Conservation (phyloP, 2,329 filamentous ascomycete species). For the Fusarium clavum region DNA sequence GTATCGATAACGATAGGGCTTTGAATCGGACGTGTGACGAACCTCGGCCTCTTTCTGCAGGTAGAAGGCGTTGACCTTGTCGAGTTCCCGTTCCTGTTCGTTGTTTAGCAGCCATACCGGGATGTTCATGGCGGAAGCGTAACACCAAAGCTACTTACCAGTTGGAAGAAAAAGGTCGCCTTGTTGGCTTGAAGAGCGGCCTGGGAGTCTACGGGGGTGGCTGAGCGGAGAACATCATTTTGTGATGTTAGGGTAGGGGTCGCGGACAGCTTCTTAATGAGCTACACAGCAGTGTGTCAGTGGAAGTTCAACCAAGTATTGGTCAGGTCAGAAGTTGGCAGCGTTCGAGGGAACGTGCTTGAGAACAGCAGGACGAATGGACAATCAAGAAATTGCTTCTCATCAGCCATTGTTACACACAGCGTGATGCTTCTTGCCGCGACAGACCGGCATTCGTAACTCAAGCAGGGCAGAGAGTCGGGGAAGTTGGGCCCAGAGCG, state of each 20-base stretch:
- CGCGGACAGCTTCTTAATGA: slow-evolving; percentile 97
- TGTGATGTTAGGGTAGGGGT: slow-evolving; percentile 86
- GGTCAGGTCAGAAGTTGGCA: slow-evolving; percentile 29
- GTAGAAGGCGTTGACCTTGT: slow-evolving; percentile 99
- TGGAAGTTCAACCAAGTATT: slow-evolving; percentile 28
- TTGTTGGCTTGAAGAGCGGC: slow-evolving; percentile 94
- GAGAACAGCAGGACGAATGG: slow-evolving; percentile 32
- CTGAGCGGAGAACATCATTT: slow-evolving; percentile 67
- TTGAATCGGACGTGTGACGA: slow-evolving; percentile 48
- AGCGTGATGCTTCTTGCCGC: slow-evolving; percentile 12
- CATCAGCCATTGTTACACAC: slow-evolving; percentile 34
- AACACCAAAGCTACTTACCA: slow-evolving; percentile 68
- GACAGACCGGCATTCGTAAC: slow-evolving; percentile 29
- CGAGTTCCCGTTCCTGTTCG: slow-evolving; percentile 89
- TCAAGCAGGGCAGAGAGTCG: slow-evolving; percentile 22
- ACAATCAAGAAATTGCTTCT: slow-evolving; percentile 36
- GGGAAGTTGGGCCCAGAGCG: slow-evolving; percentile 3
- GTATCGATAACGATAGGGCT: not conserved
- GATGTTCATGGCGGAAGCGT: slow-evolving; percentile 44
- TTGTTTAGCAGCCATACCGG: slow-evolving; percentile 54
- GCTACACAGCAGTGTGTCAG: slow-evolving; percentile 64
- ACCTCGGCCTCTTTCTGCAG: slow-evolving; percentile 98
- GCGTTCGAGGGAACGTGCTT: slow-evolving; percentile 38
- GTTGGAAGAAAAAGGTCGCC: slow-evolving; percentile 97
- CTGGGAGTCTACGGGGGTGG: slow-evolving; percentile 76